Conservation (phyloP, 2,329 filamentous ascomycete genomes). For the Talaromyces sp. region DNA sequence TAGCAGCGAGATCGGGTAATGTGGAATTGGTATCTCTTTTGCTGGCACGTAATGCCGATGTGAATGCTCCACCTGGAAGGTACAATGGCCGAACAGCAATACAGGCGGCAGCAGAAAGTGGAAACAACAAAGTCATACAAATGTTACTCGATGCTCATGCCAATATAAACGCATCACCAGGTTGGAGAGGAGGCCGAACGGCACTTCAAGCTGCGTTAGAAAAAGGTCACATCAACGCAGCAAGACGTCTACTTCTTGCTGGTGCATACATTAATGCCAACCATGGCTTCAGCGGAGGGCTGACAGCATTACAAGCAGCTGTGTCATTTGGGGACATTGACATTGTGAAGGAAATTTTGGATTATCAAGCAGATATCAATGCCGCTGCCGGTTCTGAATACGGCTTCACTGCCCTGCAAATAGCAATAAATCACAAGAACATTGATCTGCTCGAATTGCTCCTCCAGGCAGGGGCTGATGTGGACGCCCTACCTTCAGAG, state of each 20-base stretch:
- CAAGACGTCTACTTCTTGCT: neutral
- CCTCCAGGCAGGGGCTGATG: neutral
- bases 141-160: slow-evolving; percentile 15
- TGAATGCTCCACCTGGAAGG: neutral
- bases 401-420: neutral
- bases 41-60: neutral
- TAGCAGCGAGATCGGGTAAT: neutral
- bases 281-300: neutral
- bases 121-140: neutral
- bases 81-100: slow-evolving; percentile 6
- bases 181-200: slow-evolving; percentile 11
- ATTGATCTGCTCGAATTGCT: neutral
- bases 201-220: slow-evolving; percentile 22
- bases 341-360: neutral
- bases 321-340: neutral
- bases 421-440: neutral
- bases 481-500: neutral
- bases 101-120: slow-evolving; percentile 1
- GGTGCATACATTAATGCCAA: neutral
- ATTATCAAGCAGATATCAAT: slow-evolving; percentile 21
- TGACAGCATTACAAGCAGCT: slow-evolving; percentile 4
- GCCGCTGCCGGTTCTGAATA: neutral
- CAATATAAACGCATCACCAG: slow-evolving; percentile 20
- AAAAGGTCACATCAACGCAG: neutral
- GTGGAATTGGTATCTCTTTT: neutral